Conservation (phyloP, 257 asterid species). For the Penstemon newberryi region DNA sequence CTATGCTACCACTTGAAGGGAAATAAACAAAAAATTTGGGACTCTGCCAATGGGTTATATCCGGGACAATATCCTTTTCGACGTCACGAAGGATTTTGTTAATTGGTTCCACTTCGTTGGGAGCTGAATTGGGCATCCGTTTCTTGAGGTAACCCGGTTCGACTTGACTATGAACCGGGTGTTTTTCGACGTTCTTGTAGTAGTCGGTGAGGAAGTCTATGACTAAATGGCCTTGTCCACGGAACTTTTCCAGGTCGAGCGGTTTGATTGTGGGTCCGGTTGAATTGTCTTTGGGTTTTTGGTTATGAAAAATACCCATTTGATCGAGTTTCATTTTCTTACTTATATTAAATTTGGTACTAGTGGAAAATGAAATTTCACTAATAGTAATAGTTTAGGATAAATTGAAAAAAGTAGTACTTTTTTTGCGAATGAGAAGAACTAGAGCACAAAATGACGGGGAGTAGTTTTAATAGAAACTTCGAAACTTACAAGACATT, state of each 20-base stretch:
- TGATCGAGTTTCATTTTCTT: not conserved
- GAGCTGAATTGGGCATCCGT: conserved; percentile 58
- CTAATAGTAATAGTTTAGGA: conserved; percentile 2
- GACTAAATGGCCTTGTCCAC: conserved; percentile 60
- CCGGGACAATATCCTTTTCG: conserved; percentile 63
- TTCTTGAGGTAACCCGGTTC: conserved; percentile 66
- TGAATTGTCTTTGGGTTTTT: conserved; percentile 34
- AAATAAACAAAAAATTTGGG: conserved; percentile 73
- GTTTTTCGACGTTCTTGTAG: conserved; percentile 63
- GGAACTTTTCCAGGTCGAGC: conserved; percentile 63
- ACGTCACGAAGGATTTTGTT: conserved; percentile 58
- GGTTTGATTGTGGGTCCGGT: conserved; percentile 48
- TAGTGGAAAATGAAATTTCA: conserved; percentile 14
- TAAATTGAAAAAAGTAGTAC: no score
- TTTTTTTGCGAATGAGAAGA: not conserved
- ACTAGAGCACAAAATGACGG: not conserved
- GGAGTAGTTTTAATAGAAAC: no score
- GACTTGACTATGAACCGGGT: conserved; percentile 77
- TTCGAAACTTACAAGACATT: no score
- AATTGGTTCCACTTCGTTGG: conserved; percentile 55
- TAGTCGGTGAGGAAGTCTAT: conserved; percentile 74
- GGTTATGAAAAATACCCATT: conserved; percentile 45
- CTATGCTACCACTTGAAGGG: conserved; percentile 68
- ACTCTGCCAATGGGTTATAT: conserved; percentile 80
- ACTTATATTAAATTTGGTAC: not conserved